Evolutionary conservation across 805 yeast species (phyloP), one percentile per base, ranked within the genome.

Genomic region (Saturnispora diversa): DNA sequence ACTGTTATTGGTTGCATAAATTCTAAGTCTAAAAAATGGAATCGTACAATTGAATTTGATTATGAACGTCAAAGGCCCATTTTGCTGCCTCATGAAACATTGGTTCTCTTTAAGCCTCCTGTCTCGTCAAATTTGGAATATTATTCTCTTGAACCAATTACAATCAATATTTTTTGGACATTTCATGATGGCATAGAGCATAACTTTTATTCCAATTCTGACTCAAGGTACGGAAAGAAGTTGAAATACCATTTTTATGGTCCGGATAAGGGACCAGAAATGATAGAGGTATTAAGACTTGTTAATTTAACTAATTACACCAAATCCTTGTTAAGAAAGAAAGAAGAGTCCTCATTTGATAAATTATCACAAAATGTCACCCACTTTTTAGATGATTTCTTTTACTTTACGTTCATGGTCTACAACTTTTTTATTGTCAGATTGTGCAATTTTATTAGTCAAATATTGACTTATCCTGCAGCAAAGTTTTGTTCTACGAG

Each of bases 71-170:
- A 42, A 13, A 32, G n/a, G 13, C 59, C 59, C 9, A 31, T 47
- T 4, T 20, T 53, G 22, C 37, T 41, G 3, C 17, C 36, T 2
- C 28, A 51, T 24, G 56, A 52, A 30, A 55, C 52, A 32, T 30
- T 77, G 2, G 59, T 81, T 4, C 50, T 70, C n/a, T 87, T 75
- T 54, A 71, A 72, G 20, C 81, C 92, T 1, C 97, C 97, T 0
- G 70, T 72, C 32, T 74, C 81, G 15, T 68, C 67, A 22, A 70
- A 74, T 44, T 68, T 88, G 67, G 95, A 87, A 49, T 85, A 83
- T 55, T 81, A 75, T 48, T 79, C 96, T 0, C 55, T 79, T 3
- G 63, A 69, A n/a, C 94, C 95, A 0, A 82, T 86, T 3, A 62
- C 75, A 3, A 67, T 87, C 8, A 80, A 79, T 47, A 68, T 72